These are phyloP conservation scores for Golubevia sp. DNA, from an alignment of 1,284 basidiomycete species.

Conservation along the genomic window DNA sequence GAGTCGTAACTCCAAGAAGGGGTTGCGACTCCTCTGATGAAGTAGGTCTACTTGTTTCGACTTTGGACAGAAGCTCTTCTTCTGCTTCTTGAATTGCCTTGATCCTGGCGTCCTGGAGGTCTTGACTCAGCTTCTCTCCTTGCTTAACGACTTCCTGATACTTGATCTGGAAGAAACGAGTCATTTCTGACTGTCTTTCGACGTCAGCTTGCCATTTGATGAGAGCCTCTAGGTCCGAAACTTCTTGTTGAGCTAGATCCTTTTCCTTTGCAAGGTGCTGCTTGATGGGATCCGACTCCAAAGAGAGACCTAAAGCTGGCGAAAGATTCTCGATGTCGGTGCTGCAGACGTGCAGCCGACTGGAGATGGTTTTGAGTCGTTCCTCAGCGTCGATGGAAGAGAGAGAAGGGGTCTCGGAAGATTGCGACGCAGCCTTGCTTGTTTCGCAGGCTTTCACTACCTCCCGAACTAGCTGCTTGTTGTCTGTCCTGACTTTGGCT, in stretches of 20 bases:
- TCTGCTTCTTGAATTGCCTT: not conserved
- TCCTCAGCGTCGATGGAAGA: not conserved
- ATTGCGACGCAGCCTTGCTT: not conserved
- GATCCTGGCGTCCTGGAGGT: not conserved
- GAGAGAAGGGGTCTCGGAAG: not conserved
- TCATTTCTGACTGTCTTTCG: not conserved
- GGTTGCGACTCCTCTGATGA: not conserved
- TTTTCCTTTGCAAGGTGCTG: not conserved
- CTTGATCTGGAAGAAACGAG: not conserved
- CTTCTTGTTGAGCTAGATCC: not conserved
- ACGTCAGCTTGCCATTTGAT: not conserved
- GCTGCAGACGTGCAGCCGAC: not conserved
- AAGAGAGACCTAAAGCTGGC: not conserved
- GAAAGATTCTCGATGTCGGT: not conserved
- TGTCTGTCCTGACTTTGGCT: not conserved
- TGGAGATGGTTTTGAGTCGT: not conserved
- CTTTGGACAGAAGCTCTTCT: not conserved
- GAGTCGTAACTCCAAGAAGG: no score
- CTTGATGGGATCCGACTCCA: not conserved
- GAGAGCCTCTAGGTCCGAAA: not conserved
- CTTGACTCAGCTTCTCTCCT: not conserved
- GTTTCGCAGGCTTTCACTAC: not conserved
- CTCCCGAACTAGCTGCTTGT: not conserved
- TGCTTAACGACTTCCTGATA: no score
- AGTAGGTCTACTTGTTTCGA: not conserved